phyloP scores from a whole-genome alignment of 108 stramenopile genomes.

The Cyclotella sp. region DNA sequence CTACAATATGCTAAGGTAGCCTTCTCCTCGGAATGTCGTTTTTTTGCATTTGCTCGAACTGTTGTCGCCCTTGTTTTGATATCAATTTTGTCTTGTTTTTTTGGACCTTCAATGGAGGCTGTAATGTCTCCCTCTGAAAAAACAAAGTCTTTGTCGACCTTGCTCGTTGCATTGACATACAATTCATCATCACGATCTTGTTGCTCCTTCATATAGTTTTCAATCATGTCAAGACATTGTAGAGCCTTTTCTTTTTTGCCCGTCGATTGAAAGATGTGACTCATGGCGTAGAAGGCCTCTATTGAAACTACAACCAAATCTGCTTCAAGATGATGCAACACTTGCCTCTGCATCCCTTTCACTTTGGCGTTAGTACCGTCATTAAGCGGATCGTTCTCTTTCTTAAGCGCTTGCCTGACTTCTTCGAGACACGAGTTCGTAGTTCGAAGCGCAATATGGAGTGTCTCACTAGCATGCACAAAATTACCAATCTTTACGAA shows the following conservation, averaged over 20 bases:
- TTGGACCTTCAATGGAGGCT: constrained; percentile 30
- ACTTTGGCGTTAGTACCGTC: constrained; percentile 8
- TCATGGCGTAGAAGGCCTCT: constrained; percentile 48
- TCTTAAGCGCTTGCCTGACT: constrained; percentile 24
- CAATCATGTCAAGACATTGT: constrained; percentile 39
- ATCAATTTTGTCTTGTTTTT: constrained; percentile 43
- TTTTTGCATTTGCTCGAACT: constrained; percentile 22
- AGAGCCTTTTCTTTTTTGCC: constrained; percentile 40
- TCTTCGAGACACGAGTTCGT: constrained; percentile 40
- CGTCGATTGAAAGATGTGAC: constrained; percentile 14
- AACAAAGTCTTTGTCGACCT: constrained; percentile 19
- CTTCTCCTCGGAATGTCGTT: constrained; percentile 37
- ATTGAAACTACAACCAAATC: constrained; percentile 44
- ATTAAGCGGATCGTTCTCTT: constrained; percentile 12
- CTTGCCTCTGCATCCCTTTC: constrained; percentile 27
- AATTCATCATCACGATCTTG: constrained; percentile 33
- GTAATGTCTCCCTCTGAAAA: constrained; percentile 31
- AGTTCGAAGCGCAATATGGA: constrained; percentile 41
- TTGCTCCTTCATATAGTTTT: constrained; percentile 48
- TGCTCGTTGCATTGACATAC: constrained; percentile 29
- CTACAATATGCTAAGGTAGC: constrained; percentile 39
- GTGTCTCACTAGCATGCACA: constrained; percentile 29
- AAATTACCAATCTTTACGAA: constrained; percentile 31
- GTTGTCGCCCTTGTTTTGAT: constrained; percentile 40
- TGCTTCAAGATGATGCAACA: constrained; percentile 45